Evolutionary conservation across 148 eudicot genomes (phyloP), one percentile per base, ranked within the genome.

Genomic region (Oxyria digyna): DNA sequence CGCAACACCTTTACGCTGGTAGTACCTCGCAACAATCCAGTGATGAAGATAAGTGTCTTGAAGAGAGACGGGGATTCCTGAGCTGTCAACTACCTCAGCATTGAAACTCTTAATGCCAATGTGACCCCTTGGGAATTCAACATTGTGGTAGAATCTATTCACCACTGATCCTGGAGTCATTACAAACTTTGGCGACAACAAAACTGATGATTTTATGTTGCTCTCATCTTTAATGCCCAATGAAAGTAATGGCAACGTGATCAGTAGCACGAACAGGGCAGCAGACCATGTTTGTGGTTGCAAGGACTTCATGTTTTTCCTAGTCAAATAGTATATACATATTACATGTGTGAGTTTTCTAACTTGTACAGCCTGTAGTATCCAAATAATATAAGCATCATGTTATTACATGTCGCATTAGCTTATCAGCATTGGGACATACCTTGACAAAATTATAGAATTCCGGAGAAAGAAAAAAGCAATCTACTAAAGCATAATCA

Each of bases 31-130:
- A 27, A 85, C 79, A 43, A 81, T 68, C 96, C 96, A 93, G 68
- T 93, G 98, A 67, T 93, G 98, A 42, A 93, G 91, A 73, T 89
- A 93, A 63, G 90, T 85, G 74, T 93, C 86, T 35, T 87, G 87
- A 71, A 93, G 96, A 0, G 98, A 85, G 57, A 89, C 71, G 17
- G 95, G 69, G 26, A 79, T 79, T 42, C 96, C 96, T 6, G 71
- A 71, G 67, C 90, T 96, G 67, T 93, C 96, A 68, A 93, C 89
- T 27, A 93, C 85, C 75, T 93, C 96, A 27, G 98, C 91, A 75
- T 80, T 72, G 77, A 93, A 89, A 59, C 74, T 77, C 81, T 93
- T 89, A 40, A 93, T 46, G 8, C 83, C 98, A 70, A 93, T 78
- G 70, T 89, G 95, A 20, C 91, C 94, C 45, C 63, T 76, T 5